Evolutionary conservation across 208 protist genomes (phyloP).

Genomic region (Hexamita inflata): DNA sequence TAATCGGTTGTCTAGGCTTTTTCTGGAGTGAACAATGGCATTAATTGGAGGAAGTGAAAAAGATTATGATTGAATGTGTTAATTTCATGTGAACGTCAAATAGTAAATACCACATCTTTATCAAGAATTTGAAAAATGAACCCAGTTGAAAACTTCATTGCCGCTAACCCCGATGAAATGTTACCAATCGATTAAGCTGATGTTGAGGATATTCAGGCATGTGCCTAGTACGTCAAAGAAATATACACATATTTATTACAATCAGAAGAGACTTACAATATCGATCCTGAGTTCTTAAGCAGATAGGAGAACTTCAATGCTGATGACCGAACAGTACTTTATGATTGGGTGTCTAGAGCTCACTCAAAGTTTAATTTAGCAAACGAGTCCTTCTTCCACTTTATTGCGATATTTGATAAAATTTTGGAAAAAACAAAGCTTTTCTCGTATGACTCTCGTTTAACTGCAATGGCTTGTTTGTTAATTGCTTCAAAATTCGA

Average conservation of each 20-base stretch:
- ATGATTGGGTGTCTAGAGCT: conserved; percentile 1
- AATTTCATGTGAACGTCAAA: no score
- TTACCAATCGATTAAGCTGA: background rate
- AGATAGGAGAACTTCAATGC: background rate
- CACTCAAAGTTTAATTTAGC: conserved; percentile 20
- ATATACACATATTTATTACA: conserved; percentile 9
- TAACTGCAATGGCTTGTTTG: background rate
- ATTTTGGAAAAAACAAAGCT: background rate
- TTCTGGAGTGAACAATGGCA: no score
- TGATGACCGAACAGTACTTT: background rate
- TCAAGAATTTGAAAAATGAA: no score
- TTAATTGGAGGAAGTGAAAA: no score
- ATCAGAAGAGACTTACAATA: background rate
- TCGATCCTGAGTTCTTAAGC: background rate
- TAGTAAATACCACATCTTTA: no score
- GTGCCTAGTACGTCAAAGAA: conserved; percentile 15
- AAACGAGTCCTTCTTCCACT: conserved; percentile 26
- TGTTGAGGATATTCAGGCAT: conserved; percentile 23
- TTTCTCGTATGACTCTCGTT: background rate
- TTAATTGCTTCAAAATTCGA: conserved; percentile 25
- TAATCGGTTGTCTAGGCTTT: no score
- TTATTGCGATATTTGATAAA: conserved; percentile 11
- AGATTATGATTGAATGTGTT: no score
- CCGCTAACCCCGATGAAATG: no score
- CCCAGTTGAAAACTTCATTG: no score